These are phyloP conservation scores for Paraconiothyrium sp. DNA, from an alignment of 2,329 filamentous ascomycete species.

Conservation along the genomic window DNA sequence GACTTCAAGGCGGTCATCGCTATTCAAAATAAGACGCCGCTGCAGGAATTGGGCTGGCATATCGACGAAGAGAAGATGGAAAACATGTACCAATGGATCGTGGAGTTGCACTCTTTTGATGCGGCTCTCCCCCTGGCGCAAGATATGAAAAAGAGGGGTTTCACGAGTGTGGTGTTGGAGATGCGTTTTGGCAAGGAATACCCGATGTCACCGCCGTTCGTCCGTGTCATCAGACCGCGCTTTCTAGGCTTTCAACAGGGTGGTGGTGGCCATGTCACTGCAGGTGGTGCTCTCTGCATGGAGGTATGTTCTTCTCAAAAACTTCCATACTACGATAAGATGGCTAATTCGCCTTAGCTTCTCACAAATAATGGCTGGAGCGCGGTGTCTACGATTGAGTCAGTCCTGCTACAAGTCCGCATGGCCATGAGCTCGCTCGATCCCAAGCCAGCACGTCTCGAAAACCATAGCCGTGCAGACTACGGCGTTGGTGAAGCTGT, in stretches of 20 bases:
- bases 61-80: conserved; percentile 72
- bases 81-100: conserved; percentile 91
- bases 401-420: conserved; percentile 81
- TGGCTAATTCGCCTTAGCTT: conserved; percentile 59
- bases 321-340: neutral
- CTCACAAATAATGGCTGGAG: conserved; percentile 87
- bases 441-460: conserved; percentile 76
- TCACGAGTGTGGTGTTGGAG: conserved; percentile 80
- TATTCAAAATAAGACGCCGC: conserved; percentile 68
- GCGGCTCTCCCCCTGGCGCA: conserved; percentile 71
- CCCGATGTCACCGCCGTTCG: conserved; percentile 82
- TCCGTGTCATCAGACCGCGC: conserved; percentile 81
- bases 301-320: conserved; percentile 48
- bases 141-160: conserved; percentile 72
- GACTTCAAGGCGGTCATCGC: conserved; percentile 72
- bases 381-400: conserved; percentile 76
- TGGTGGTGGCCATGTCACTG: conserved; percentile 86
- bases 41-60: conserved; percentile 82
- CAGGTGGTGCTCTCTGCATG: conserved; percentile 85
- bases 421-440: conserved; percentile 76
- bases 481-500: conserved; percentile 78
- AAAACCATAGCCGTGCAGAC: conserved; percentile 51
- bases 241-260: conserved; percentile 76
- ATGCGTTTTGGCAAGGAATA: conserved; percentile 81
- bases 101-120: conserved; percentile 87